Evolutionary conservation across 192 early-diverging fungal species (phyloP).

Genomic region (Coemansia sp.): DNA sequence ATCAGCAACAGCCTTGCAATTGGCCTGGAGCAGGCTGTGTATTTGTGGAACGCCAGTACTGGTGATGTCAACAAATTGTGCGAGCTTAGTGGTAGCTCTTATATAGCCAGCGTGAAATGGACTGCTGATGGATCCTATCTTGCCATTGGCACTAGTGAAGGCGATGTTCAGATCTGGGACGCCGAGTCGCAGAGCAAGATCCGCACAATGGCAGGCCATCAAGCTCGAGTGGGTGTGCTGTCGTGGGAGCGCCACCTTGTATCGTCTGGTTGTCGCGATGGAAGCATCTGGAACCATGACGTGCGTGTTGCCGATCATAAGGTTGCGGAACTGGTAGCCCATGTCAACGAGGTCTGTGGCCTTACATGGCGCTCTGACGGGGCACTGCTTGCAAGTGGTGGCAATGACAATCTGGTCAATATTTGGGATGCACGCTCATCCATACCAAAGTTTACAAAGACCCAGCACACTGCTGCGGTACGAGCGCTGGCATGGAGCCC

Average conservation of each 20-base stretch:
- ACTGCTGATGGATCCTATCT: conserved; percentile 64
- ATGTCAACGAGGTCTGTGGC: conserved; percentile 84
- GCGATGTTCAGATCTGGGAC: conserved; percentile 92
- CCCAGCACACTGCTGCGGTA: conserved; percentile 85
- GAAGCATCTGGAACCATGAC: conserved; percentile 93
- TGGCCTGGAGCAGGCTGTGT: conserved; percentile 83
- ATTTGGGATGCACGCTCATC: conserved; percentile 80
- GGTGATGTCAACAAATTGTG: conserved; percentile 60
- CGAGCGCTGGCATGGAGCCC: conserved; percentile 97
- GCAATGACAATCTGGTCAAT: conserved; percentile 91
- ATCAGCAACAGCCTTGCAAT: conserved; percentile 78
- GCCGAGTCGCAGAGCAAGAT: conserved; percentile 71
- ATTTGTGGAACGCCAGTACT: conserved; percentile 84
- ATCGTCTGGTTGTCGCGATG: conserved; percentile 85
- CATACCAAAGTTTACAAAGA: conserved; percentile 69
- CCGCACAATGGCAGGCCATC: conserved; percentile 82
- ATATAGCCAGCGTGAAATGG: conserved; percentile 81
- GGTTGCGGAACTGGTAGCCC: conserved; percentile 66
- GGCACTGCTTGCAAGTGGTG: conserved; percentile 83
- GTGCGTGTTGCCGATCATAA: conserved; percentile 88
- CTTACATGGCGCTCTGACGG: conserved; percentile 85
- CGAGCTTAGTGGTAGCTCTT: conserved; percentile 49
- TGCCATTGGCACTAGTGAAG: conserved; percentile 73
- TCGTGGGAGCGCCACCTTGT: conserved; percentile 84
- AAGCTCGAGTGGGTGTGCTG: conserved; percentile 78